These are phyloP conservation scores for Crataegus laevigata DNA, from an alignment of 306 rosid species.

Conservation along the genomic window DNA sequence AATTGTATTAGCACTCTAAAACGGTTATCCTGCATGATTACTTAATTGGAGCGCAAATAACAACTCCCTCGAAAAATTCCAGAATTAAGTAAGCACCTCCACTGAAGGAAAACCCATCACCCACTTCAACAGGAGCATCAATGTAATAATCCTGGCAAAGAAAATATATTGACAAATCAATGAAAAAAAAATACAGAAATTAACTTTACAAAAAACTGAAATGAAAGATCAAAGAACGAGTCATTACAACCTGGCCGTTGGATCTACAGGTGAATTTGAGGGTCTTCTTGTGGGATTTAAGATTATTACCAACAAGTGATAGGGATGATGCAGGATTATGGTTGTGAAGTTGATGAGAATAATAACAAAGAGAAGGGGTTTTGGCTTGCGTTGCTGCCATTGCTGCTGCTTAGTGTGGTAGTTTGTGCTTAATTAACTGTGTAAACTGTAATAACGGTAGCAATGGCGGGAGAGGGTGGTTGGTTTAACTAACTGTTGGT, in stretches of 20 bases:
- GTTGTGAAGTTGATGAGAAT: conserved; percentile 27
- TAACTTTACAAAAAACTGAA: neutral
- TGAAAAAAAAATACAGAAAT: neutral
- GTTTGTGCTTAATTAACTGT: neutral
- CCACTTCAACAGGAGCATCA: conserved; percentile 69
- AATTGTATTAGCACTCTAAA: neutral
- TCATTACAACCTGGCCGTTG: conserved; percentile 29
- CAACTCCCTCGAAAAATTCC: neutral
- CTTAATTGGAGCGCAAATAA: neutral
- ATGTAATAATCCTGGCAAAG: conserved; percentile 56
- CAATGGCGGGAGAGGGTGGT: neutral
- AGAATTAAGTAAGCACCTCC: conserved; percentile 44
- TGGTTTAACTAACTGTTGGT: neutral
- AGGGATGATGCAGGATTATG: conserved; percentile 21
- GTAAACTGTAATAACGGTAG: conserved; percentile 2
- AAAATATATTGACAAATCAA: neutral
- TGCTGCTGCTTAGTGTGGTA: neutral
- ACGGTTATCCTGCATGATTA: neutral
- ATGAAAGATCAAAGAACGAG: neutral
- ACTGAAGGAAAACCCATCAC: conserved; percentile 84
- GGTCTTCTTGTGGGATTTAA: conserved; percentile 20
- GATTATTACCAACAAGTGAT: conserved; percentile 4
- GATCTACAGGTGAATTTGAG: conserved; percentile 41
- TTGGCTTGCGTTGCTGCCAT: conserved; percentile 11
- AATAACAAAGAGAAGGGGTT: conserved; percentile 11